Evolutionary conservation across 2,329 filamentous ascomycete genomes (phyloP).

Genomic region (Penicillium paneum): DNA sequence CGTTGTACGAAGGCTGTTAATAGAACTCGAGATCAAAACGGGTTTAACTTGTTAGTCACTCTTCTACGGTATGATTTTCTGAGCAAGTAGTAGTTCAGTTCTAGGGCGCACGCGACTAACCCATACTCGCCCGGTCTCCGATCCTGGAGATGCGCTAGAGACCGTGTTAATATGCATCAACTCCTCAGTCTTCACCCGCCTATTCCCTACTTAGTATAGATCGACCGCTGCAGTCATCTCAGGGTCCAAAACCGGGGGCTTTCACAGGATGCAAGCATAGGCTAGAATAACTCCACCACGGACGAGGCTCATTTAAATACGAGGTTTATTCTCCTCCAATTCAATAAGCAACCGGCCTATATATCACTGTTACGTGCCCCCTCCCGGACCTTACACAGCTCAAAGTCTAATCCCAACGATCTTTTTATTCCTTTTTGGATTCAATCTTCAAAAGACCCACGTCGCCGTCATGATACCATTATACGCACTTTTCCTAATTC

Average conservation of each 20-base stretch:
- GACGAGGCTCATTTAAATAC: slow-evolving; percentile 7
- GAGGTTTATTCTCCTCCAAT: slow-evolving; percentile 1
- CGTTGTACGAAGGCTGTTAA: neutral
- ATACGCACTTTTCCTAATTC: neutral
- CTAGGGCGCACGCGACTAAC: neutral
- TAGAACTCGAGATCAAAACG: neutral
- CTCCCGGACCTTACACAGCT: neutral
- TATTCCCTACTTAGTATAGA: neutral
- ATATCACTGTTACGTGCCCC: slow-evolving; percentile 1
- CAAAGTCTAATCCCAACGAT: neutral
- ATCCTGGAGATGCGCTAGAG: neutral
- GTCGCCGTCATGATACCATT: neutral
- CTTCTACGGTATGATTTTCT: too few species aligned
- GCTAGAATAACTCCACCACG: neutral
- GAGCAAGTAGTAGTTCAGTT: neutral
- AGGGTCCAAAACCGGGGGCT: neutral
- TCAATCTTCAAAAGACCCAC: neutral
- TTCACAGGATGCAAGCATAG: neutral
- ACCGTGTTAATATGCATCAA: neutral
- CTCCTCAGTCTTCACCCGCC: neutral
- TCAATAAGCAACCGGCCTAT: neutral
- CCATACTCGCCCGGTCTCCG: neutral
- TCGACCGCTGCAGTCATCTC: neutral
- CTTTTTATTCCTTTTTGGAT: neutral
- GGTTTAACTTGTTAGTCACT: neutral